Conservation (phyloP, 164 flowering plant species). For the Tinospora cordifolia region DNA sequence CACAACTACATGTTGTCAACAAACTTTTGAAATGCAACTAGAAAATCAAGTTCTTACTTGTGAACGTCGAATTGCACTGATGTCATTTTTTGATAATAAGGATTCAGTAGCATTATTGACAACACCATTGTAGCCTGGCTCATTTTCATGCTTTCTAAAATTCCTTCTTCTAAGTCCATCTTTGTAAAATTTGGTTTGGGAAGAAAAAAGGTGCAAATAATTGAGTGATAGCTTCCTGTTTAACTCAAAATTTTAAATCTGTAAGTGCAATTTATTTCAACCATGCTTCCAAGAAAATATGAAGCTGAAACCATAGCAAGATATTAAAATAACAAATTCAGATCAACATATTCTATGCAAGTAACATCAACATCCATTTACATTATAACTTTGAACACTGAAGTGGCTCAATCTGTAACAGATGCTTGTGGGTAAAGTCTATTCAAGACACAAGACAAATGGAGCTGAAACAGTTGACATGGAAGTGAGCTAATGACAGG, state of each 20-base stretch:
- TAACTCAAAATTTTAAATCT: constrained; percentile 13
- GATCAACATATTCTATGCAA: background rate
- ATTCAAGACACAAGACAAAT: too few species aligned
- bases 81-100: constrained; percentile 66
- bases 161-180: constrained; percentile 58
- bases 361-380: background rate
- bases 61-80: constrained; percentile 65
- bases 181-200: constrained; percentile 34
- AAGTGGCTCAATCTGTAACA: too few species aligned
- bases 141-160: constrained; percentile 43
- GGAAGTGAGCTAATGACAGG: too few species aligned
- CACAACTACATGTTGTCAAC: background rate
- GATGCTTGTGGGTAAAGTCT: too few species aligned
- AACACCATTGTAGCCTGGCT: constrained; percentile 17
- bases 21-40: background rate
- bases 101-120: constrained; percentile 26
- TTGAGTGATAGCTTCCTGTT: constrained; percentile 78
- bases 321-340: background rate
- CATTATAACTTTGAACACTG: background rate
- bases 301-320: background rate
- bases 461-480: too few species aligned
- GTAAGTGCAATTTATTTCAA: background rate
- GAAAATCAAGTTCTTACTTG: constrained; percentile 39
- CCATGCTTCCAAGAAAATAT: constrained; percentile 2
- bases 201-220: constrained; percentile 52